phyloP scores from a whole-genome alignment of 768 basidiomycete genomes.

The Boletus sp. region DNA sequence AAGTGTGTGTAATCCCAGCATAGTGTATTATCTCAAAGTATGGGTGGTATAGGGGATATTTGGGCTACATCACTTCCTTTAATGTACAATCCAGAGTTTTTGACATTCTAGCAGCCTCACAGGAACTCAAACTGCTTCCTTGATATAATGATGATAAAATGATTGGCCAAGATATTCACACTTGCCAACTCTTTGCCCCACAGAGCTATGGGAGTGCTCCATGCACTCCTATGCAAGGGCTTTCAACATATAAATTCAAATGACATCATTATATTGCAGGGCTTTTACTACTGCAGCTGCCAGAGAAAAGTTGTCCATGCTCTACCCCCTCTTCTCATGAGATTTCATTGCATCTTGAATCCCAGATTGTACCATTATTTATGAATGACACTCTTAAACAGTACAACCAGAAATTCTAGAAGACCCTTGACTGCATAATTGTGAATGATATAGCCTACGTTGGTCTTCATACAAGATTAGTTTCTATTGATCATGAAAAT shows the following conservation, averaged over 20 bases:
- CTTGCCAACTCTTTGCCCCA: background rate
- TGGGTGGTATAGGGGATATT: background rate
- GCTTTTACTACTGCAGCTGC: background rate
- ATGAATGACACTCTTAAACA: background rate
- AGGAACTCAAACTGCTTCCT: background rate
- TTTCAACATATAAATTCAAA: background rate
- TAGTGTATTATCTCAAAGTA: no score
- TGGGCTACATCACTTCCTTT: background rate
- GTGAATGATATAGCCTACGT: background rate
- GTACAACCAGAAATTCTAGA: background rate
- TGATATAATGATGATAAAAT: background rate
- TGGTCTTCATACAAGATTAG: background rate
- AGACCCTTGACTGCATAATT: background rate
- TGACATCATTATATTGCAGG: background rate
- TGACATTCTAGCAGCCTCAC: background rate
- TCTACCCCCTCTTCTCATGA: background rate
- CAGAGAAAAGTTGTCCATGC: background rate
- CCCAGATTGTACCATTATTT: background rate
- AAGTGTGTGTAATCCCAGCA: no score
- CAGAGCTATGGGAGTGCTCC: background rate
- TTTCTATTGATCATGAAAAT: background rate
- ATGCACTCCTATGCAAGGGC: background rate
- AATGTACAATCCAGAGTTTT: background rate
- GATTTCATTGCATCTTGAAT: background rate
- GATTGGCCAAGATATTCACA: background rate